Base-by-base conservation (phyloP, 768 basidiomycete genomes). In the Termitomyces sp. region DNA sequence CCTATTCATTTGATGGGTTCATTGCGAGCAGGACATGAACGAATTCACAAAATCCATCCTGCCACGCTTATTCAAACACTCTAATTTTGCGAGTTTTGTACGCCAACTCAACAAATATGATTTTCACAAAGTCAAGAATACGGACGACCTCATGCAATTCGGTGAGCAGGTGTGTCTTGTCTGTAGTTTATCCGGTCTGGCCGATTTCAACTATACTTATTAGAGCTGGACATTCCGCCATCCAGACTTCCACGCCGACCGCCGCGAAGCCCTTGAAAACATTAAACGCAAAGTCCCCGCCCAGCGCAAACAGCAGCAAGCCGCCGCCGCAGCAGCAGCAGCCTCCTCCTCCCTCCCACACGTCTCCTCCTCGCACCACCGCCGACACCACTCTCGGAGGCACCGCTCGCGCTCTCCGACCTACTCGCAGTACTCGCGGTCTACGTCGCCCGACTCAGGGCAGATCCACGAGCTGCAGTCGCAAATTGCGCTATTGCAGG, bases 101-200 rank as follows among this genome's bases (percentile, higher is more conserved):
- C 82, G 93, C 10, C 94, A 96, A 70, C 78, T 96, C 35, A 96
- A 96, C 79, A 96, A 95, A 70, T 96, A 96, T 68, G 94, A 95
- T 72, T 96, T 96, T 63, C 94, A 95, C 78, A 96, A 96, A 77
- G 89, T 94, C 61, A 95, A 94, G 71, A 92, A 90, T 64, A 85
- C 84, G 2, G 93, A 94, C 61, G 91, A 91, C 63, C 76, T 82
- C 64, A 78, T 82, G 67, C 82, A 85, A 60, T 91, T 77, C 59
- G 79, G 79, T 12, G 85, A 82, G 73, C 78, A 87, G 73, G 79
- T 80, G 64, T 15, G 77, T 72, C 8, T 40, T 17, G 35, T 43
- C 37, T 38, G 9, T 33, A 10, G n/a, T 10, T 1, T 10, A 33
- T 33, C 3, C 10, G 31, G 38, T 28, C 56, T 49, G 31, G 35